phyloP scores from a whole-genome alignment of 2,329 filamentous ascomycete species.

The Hymenoscyphus albidus region DNA sequence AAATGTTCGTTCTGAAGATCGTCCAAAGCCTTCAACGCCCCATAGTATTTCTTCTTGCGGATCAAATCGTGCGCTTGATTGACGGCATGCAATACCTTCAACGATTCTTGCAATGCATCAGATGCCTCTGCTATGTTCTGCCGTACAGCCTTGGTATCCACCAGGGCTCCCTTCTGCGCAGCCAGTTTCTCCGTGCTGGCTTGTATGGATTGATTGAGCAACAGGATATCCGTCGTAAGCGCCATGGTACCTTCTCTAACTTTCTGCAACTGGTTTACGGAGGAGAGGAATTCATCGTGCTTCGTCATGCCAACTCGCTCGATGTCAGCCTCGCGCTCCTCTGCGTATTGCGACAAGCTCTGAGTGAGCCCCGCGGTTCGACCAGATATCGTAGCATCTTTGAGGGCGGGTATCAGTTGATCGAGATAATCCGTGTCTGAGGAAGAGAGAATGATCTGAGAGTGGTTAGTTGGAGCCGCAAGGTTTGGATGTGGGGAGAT shows the following conservation, averaged over 20 bases:
- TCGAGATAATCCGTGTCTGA: conserved; percentile 94
- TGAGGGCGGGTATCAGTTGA: conserved; percentile 89
- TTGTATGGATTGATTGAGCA: conserved; percentile 92
- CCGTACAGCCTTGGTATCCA: conserved; percentile 85
- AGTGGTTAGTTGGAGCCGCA: conserved; percentile 14
- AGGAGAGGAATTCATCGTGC: conserved; percentile 92
- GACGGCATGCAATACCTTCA: conserved; percentile 86
- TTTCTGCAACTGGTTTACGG: conserved; percentile 87
- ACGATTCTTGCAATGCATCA: conserved; percentile 80
- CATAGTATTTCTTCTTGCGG: conserved; percentile 91
- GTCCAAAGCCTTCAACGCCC: conserved; percentile 86
- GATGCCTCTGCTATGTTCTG: conserved; percentile 95
- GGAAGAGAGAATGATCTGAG: conserved; percentile 86
- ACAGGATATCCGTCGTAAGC: conserved; percentile 85
- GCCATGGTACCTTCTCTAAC: conserved; percentile 87
- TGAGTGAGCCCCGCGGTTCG: conserved; percentile 71
- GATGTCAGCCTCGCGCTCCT: conserved; percentile 84
- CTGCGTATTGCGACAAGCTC: conserved; percentile 75
- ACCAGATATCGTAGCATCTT: conserved; percentile 77
- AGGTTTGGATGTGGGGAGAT: neutral
- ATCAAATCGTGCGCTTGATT: conserved; percentile 93
- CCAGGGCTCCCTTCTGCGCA: conserved; percentile 88
- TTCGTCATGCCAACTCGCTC: conserved; percentile 93
- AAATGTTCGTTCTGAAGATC: conserved; percentile 96
- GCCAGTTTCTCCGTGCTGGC: conserved; percentile 90